phyloP scores from a whole-genome alignment of 257 asterid species.

The Mitragyna speciosa region DNA sequence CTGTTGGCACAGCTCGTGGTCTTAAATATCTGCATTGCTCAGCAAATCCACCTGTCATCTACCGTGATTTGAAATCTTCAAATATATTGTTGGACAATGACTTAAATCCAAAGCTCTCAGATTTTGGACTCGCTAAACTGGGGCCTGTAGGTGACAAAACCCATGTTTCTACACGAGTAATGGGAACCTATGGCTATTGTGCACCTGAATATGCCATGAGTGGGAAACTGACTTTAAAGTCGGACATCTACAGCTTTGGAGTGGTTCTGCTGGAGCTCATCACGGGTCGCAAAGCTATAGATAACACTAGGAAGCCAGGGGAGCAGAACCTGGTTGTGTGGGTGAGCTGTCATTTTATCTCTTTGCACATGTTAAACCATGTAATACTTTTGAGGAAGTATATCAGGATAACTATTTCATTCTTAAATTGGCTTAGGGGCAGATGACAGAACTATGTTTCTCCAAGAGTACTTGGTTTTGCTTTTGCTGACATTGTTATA shows the following conservation, averaged over 20 bases:
- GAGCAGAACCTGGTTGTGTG: conserved; percentile 81
- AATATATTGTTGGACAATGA: conserved; percentile 76
- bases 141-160: conserved; percentile 92
- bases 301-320: conserved; percentile 42
- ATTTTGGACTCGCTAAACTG: conserved; percentile 86
- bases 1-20: conserved; percentile 83
- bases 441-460: background rate
- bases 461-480: background rate
- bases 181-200: conserved; percentile 94
- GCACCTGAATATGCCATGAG: conserved; percentile 92
- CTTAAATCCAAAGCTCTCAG: conserved; percentile 77
- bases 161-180: conserved; percentile 89
- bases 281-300: conserved; percentile 76
- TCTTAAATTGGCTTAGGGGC: background rate
- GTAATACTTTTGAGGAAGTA: background rate
- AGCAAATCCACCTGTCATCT: conserved; percentile 85
- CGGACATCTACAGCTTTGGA: conserved; percentile 90
- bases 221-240: conserved; percentile 79
- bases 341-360: conserved; percentile 48
- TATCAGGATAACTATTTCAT: background rate
- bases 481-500: background rate
- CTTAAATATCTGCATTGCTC: conserved; percentile 79
- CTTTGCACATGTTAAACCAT: background rate
- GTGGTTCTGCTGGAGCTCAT: conserved; percentile 85
- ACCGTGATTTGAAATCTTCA: conserved; percentile 81